Conservation (phyloP, 257 asterid genomes). For the Misopates orontium region DNA sequence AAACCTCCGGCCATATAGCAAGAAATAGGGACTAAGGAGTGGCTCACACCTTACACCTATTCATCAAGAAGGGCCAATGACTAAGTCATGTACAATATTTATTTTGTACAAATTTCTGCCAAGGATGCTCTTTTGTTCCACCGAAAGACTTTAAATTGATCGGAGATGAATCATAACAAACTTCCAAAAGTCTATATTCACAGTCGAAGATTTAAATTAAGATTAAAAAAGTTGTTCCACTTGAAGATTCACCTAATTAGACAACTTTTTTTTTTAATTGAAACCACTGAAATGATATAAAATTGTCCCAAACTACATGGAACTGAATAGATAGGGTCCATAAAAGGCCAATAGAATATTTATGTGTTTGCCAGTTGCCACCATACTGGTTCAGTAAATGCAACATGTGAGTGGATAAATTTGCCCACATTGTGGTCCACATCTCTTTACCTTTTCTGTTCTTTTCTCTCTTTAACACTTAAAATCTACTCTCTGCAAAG, state of each 20-base stretch:
- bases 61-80: slow-evolving; percentile 6
- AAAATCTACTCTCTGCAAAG: slow-evolving; percentile 32
- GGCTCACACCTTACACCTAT: background rate
- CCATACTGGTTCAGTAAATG: slow-evolving; percentile 24
- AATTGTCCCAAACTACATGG: background rate
- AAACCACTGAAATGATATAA: background rate
- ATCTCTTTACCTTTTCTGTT: slow-evolving; percentile 12
- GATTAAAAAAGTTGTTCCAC: too few species aligned
- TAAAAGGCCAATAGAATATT: slow-evolving; percentile 1
- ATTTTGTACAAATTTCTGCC: slow-evolving; percentile 17
- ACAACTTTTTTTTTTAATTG: background rate
- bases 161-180: background rate
- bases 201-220: too few species aligned
- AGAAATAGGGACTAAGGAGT: slow-evolving; percentile 4
- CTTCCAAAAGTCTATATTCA: too few species aligned
- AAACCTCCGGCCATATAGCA: background rate
- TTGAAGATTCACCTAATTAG: background rate
- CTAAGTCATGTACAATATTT: slow-evolving; percentile 7
- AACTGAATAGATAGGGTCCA: background rate
- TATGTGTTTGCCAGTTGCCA: slow-evolving; percentile 16
- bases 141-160: background rate
- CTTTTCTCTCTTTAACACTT: slow-evolving; percentile 22
- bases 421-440: slow-evolving; percentile 31
- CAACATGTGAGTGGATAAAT: slow-evolving; percentile 14
- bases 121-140: background rate